Evolutionary conservation across 495 filamentous ascomycete species (phyloP), one percentile per base, ranked within the genome.

Genomic region (Aspergillus avenaceus): DNA sequence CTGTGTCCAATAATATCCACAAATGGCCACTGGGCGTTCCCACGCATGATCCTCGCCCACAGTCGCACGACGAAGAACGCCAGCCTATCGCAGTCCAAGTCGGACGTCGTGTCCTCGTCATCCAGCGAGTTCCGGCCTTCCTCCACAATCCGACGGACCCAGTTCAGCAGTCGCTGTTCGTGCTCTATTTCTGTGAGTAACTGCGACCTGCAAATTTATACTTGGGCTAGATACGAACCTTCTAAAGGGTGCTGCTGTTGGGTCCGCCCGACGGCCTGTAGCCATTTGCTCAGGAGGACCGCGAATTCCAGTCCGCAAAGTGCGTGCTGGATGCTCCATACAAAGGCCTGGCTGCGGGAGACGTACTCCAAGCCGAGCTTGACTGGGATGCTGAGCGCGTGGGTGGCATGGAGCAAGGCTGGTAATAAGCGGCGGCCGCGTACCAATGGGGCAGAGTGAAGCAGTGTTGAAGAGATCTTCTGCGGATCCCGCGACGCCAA

Each of bases 321-420:
- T 1, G 67, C 62, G 37, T 74, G 69, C 19, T 67, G 62, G 8
- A 69, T 63, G 25, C 63, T 66, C 72, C 70, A 75, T 2, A 66
- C 58, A 14, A 70, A 59, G 0, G 62, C 63, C 27, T 71, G 61
- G 5, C 63, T 67, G 9, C 47, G 58, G 5, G 67, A 62, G 19
- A 72, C 59, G 14, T 63, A 67, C 11, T 57, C 45, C 5, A 75
- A 50, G 12, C 72, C 72, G 0, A 73, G 57, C 18, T 63, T 60
- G 4, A 73, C 67, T 0, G 67, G 70, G 9, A 73, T 64, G 25
- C 64, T 69, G 13, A 75, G 55, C 14, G 70, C 67, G 37, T 75
- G 72, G 1, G 62, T 65, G 14, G 62, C 61, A 37, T 75, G 67
- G 1, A 72, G 41, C 21, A 71, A 38, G 4, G 72, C 66, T 4